These are phyloP conservation scores for Exophiala sp. DNA, from an alignment of 2,329 filamentous ascomycete genomes.

Conservation along the genomic window DNA sequence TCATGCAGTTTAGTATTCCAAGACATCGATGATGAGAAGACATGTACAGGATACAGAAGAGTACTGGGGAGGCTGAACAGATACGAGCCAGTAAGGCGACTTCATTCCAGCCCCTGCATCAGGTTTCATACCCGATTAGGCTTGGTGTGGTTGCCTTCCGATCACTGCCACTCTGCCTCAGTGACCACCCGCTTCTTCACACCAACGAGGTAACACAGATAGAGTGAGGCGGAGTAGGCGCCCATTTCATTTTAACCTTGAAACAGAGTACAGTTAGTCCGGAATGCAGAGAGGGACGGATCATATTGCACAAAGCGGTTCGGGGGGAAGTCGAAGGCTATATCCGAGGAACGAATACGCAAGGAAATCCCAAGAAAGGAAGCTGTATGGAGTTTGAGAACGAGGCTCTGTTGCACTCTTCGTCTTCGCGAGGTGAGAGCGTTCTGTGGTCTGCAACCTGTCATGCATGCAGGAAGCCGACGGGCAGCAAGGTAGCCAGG, in stretches of 20 bases:
- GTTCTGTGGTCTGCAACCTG: constrained; percentile 2
- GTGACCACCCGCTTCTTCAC: neutral
- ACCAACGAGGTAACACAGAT: neutral
- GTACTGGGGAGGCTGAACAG: neutral
- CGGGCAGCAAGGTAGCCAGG: neutral
- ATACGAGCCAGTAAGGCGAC: neutral
- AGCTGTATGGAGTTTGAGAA: constrained; percentile 5
- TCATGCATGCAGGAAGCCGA: constrained; percentile 15
- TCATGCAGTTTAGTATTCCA: too few relatives aligned
- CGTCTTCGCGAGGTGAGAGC: neutral
- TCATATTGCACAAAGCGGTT: neutral
- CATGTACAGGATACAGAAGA: too few relatives aligned
- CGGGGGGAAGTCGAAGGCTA: neutral
- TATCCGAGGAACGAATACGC: constrained; percentile 2
- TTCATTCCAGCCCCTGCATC: neutral
- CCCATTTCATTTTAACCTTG: neutral
- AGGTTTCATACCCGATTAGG: neutral
- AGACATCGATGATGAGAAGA: too few relatives aligned
- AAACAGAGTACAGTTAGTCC: neutral
- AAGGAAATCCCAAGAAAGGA: neutral
- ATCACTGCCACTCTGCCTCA: neutral
- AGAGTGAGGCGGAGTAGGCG: constrained; percentile 1
- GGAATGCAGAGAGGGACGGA: neutral
- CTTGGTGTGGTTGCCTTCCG: neutral
- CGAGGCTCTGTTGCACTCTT: constrained; percentile 11